Conservation (phyloP, 75 land plant species). For the Pinus tabuliformis region DNA sequence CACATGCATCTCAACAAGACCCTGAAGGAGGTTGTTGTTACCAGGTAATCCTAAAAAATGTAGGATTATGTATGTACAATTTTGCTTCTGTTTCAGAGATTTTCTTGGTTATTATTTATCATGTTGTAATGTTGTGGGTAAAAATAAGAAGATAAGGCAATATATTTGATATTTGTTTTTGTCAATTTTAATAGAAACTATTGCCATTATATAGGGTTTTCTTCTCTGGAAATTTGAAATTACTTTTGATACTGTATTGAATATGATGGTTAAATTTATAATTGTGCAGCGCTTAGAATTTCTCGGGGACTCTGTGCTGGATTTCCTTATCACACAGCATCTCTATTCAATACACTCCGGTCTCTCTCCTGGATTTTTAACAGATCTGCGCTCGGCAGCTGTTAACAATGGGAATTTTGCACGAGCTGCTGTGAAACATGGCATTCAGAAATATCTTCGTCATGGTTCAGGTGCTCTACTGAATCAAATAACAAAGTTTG, state of each 20-base stretch:
- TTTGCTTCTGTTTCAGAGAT: too few relatives aligned
- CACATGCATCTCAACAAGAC: conserved; percentile 44
- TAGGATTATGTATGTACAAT: too few relatives aligned
- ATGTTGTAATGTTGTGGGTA: not conserved
- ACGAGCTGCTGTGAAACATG: conserved; percentile 40
- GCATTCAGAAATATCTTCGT: conserved; percentile 35
- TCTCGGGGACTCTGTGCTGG: conserved; percentile 53
- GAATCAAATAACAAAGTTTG: conserved; percentile 34
- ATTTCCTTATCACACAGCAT: conserved; percentile 40
- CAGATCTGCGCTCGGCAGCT: conserved; percentile 49
- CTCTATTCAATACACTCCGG: conserved; percentile 33
- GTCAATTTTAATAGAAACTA: not conserved
- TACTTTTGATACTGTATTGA: not conserved
- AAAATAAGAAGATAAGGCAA: not conserved
- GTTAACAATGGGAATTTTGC: conserved; percentile 55
- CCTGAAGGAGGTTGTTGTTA: conserved; percentile 36
- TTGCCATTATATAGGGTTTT: not conserved
- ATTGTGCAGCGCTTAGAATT: conserved; percentile 49
- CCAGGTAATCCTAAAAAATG: conserved; percentile 4
- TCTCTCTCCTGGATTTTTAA: conserved; percentile 36
- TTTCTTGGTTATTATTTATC: not conserved
- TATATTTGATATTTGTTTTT: not conserved
- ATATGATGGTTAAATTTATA: not conserved
- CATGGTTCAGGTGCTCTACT: conserved; percentile 48
- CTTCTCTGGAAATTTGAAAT: not conserved